These are phyloP conservation scores for Tetrahymena borealis DNA, from an alignment of 73 alveolate species.

Conservation along the genomic window DNA sequence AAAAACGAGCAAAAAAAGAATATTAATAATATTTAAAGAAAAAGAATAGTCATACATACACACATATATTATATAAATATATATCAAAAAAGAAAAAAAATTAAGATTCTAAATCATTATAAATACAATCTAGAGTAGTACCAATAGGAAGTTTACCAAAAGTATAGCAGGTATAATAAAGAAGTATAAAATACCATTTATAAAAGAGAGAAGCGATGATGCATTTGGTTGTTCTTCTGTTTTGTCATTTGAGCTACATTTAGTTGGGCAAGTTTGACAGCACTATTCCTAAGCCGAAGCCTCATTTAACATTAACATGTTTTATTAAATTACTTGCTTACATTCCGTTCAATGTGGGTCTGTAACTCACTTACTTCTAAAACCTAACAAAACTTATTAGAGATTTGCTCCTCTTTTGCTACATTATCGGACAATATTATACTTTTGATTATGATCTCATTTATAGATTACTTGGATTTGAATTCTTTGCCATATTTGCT, in stretches of 20 bases:
- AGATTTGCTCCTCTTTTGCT: neutral
- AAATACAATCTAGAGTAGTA: too few relatives aligned
- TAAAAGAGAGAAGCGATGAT: too few relatives aligned
- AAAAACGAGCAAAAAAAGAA: too few relatives aligned
- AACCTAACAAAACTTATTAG: neutral
- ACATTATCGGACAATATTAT: neutral
- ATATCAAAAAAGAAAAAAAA: too few relatives aligned
- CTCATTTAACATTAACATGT: neutral
- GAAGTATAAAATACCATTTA: too few relatives aligned
- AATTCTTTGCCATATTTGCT: neutral
- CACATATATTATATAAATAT: too few relatives aligned
- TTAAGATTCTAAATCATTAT: too few relatives aligned
- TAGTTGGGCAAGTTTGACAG: neutral
- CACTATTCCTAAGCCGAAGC: neutral
- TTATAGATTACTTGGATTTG: neutral
- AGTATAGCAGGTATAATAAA: too few relatives aligned
- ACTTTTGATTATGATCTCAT: neutral
- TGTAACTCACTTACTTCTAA: neutral
- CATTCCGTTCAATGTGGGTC: neutral
- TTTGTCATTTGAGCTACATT: neutral
- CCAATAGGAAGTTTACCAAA: too few relatives aligned
- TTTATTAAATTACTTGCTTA: neutral
- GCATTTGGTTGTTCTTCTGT: neutral
- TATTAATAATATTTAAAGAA: too few relatives aligned
- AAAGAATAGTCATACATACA: too few relatives aligned